A percentile compares a stretch with the other conserved stretches of the same genome.
Conservation (phyloP, 2,329 filamentous ascomycete species). For the Aspergillus caelatus region DNA sequence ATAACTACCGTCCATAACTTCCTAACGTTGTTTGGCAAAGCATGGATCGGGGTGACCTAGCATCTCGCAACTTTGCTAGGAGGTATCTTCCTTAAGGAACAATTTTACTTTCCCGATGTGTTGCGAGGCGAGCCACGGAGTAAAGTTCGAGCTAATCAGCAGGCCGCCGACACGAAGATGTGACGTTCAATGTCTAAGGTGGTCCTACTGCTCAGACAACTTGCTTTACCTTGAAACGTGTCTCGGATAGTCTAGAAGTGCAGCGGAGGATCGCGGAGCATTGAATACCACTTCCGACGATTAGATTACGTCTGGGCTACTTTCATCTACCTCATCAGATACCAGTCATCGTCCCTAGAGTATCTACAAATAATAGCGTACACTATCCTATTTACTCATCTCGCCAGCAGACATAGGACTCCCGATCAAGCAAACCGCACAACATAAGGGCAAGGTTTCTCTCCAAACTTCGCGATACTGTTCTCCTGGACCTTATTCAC, state of each 20-base stretch:
- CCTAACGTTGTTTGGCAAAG: too few species aligned
- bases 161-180: too few species aligned
- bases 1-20: not conserved
- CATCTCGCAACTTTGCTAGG: not conserved
- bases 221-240: too few species aligned
- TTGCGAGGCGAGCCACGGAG: not conserved
- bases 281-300: not conserved
- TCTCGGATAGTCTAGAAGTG: too few species aligned
- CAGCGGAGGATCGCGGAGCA: not conserved
- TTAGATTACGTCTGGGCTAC: not conserved
- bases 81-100: not conserved
- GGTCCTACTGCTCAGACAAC: too few species aligned
- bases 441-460: conserved; percentile 27
- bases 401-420: not conserved
- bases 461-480: conserved; percentile 23
- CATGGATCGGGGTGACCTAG: too few species aligned
- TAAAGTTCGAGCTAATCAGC: too few species aligned
- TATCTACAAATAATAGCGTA: not conserved
- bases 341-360: not conserved
- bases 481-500: conserved; percentile 29
- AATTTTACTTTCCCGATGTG: not conserved
- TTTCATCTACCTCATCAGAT: not conserved
- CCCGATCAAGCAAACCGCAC: conserved; percentile 20
- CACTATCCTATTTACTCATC: not conserved
- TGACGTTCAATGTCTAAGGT: too few species aligned